Percentiles rank a stretch among this genome's conserved stretches.
These are phyloP conservation scores for Hylodesmum podocarpum DNA, from an alignment of 306 rosid species.

Conservation along the genomic window DNA sequence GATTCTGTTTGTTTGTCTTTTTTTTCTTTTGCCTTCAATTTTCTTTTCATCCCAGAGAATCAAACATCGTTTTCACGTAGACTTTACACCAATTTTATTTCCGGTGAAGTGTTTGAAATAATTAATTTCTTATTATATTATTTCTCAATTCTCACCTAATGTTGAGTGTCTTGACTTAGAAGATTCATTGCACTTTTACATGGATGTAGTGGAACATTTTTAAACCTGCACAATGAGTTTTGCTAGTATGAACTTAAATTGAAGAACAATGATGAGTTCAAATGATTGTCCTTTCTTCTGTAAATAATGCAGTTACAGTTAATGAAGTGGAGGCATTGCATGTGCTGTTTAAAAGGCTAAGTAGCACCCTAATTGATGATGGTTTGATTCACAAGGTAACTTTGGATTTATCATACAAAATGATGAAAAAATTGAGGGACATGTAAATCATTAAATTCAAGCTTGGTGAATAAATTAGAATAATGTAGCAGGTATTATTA, in stretches of 20 bases:
- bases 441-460: background rate
- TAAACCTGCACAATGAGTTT: background rate
- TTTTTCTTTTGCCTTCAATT: no score
- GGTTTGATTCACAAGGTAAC: constrained; percentile 86
- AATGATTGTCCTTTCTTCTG: constrained; percentile 1
- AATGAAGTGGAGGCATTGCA: constrained; percentile 79
- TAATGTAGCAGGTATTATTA: no score
- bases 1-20: no score
- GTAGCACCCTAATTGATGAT: constrained; percentile 75
- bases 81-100: no score
- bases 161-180: no score
- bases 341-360: constrained; percentile 71
- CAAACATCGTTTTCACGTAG: no score
- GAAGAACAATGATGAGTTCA: background rate
- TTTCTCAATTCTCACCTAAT: background rate
- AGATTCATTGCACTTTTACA: no score
- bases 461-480: background rate
- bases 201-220: background rate
- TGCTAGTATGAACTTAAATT: background rate
- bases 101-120: no score
- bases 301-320: constrained; percentile 52
- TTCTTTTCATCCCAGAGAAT: no score
- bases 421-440: background rate
- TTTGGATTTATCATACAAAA: background rate
- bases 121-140: no score